Conservation (phyloP, 768 basidiomycete species). For the Pleurotus citrinopileatus region DNA sequence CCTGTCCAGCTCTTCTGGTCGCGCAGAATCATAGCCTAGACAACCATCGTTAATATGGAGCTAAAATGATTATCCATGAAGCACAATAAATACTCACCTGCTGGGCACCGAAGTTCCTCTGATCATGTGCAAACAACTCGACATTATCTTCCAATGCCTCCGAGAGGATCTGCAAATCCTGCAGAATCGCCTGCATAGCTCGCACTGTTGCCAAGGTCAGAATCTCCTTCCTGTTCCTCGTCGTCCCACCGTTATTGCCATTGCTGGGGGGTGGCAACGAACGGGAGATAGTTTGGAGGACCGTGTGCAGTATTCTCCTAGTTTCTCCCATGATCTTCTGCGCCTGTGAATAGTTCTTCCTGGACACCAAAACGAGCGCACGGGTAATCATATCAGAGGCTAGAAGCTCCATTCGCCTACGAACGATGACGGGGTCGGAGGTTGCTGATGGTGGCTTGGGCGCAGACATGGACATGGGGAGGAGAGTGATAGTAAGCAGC, state of each 20-base stretch:
- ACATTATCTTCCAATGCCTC: conserved; percentile 92
- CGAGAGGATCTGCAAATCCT: conserved; percentile 81
- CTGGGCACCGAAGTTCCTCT: conserved; percentile 95
- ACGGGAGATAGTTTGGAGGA: conserved; percentile 81
- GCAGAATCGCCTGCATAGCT: conserved; percentile 79
- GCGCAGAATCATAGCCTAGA: conserved; percentile 90
- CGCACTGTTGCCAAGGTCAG: conserved; percentile 70
- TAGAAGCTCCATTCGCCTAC: conserved; percentile 93
- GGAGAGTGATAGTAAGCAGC: conserved; percentile 88
- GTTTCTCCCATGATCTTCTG: conserved; percentile 90
- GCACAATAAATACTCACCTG: conserved; percentile 54
- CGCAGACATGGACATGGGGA: conserved; percentile 50
- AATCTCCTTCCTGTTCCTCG: conserved; percentile 76
- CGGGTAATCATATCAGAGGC: conserved; percentile 98
- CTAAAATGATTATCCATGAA: not conserved
- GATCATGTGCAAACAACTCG: conserved; percentile 89
- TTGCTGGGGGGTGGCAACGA: conserved; percentile 52
- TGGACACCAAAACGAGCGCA: conserved; percentile 85
- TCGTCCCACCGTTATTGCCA: conserved; percentile 39
- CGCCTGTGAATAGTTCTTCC: conserved; percentile 89
- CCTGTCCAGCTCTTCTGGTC: conserved; percentile 97
- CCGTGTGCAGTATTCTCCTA: conserved; percentile 88
- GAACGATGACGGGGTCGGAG: conserved; percentile 87
- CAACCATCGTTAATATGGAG: conserved; percentile 9
- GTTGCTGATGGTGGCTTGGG: conserved; percentile 42